Evolutionary conservation across 495 filamentous ascomycete species (phyloP).

Genomic region (Terfezia boudieri): DNA sequence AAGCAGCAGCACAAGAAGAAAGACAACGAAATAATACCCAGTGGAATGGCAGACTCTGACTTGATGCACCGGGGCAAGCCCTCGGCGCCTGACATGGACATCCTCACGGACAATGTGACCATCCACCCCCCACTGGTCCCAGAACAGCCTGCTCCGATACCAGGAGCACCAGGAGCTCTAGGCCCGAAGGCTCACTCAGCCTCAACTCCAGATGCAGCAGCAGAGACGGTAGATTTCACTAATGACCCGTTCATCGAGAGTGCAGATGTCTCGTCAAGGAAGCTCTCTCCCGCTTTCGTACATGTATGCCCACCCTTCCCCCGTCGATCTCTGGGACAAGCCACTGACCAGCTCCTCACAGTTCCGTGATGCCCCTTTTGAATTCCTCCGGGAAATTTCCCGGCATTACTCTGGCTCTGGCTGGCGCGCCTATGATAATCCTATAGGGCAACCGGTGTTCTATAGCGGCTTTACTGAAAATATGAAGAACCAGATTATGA

Average conservation of each 20-base stretch:
- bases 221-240: slow-evolving; percentile 15
- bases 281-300: neutral
- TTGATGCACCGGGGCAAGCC: neutral
- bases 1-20: too few species aligned
- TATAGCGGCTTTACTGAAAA: slow-evolving; percentile 78
- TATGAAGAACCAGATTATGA: slow-evolving; percentile 57
- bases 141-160: neutral
- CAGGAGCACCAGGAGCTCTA: neutral
- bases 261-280: neutral
- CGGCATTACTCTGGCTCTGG: slow-evolving; percentile 74
- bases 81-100: slow-evolving; percentile 12
- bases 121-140: slow-evolving; percentile 16
- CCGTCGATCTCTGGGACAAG: neutral
- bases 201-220: slow-evolving; percentile 2
- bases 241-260: neutral
- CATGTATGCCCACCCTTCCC: neutral
- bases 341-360: slow-evolving; percentile 9
- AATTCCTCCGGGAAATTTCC: slow-evolving; percentile 80
- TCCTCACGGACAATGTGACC: slow-evolving; percentile 5
- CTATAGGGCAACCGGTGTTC: slow-evolving; percentile 80
- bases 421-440: slow-evolving; percentile 80
- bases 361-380: slow-evolving; percentile 37
- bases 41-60: too few species aligned
- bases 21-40: too few species aligned
- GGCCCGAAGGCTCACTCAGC: neutral